phyloP scores from a whole-genome alignment of 2,329 filamentous ascomycete genomes.

The Rachicladosporium sp. region DNA sequence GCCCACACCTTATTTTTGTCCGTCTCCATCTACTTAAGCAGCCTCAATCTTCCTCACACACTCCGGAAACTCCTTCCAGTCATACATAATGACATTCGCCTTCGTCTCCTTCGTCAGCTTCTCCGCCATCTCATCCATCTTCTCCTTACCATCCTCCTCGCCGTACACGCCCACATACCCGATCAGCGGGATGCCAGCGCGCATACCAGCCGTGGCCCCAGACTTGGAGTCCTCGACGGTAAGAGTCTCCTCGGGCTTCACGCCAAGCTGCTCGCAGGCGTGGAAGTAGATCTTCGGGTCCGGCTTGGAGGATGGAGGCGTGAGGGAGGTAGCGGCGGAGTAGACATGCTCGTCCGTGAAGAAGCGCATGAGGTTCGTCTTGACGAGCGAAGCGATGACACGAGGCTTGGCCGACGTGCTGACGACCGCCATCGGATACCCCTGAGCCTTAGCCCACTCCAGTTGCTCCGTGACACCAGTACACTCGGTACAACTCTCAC shows the following conservation, averaged over 20 bases:
- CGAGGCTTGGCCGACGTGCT: slow-evolving; percentile 68
- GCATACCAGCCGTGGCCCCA: slow-evolving; percentile 63
- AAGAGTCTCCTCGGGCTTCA: slow-evolving; percentile 58
- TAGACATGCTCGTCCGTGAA: slow-evolving; percentile 66
- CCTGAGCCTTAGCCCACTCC: slow-evolving; percentile 40
- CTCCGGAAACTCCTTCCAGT: slow-evolving; percentile 40
- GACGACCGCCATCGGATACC: slow-evolving; percentile 66
- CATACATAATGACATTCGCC: slow-evolving; percentile 36
- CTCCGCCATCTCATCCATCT: slow-evolving; percentile 39
- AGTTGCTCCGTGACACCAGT: slow-evolving; percentile 52
- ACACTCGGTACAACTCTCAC: slow-evolving; percentile 23
- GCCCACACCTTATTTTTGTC: no score
- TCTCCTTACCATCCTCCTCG: slow-evolving; percentile 52
- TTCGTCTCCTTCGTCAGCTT: slow-evolving; percentile 36
- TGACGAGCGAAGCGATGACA: slow-evolving; percentile 65
- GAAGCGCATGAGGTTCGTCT: slow-evolving; percentile 67
- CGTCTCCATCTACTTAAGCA: no score
- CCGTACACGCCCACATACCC: slow-evolving; percentile 75
- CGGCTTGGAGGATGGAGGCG: slow-evolving; percentile 75
- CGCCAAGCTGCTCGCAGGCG: slow-evolving; percentile 61
- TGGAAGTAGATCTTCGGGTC: slow-evolving; percentile 79
- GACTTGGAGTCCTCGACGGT: slow-evolving; percentile 84
- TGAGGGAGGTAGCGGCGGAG: slow-evolving; percentile 67
- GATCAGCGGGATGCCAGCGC: slow-evolving; percentile 68
- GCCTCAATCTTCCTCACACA: slow-evolving; percentile 37